Evolutionary conservation across 139 green algal genomes (phyloP), one percentile per base, ranked within the genome.

Genomic region (Desmodesmus armatus): DNA sequence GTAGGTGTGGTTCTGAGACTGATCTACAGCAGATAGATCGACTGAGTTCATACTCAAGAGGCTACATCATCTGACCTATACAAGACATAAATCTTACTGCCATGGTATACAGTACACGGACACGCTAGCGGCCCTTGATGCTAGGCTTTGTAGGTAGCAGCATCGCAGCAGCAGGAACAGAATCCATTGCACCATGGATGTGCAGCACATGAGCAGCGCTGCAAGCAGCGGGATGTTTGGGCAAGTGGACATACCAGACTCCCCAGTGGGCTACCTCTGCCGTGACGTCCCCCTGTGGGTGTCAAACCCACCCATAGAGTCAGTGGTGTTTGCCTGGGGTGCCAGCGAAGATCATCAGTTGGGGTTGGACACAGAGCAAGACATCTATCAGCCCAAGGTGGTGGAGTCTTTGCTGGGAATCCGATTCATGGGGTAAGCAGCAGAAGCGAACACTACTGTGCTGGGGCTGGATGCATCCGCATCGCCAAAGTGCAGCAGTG

Each of bases 301-400:
- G 37, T 35, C 31, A 9, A 78, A 82, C 15, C 96, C 96, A 0
- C 96, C 95, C 1, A 92, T 97, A 2, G 94, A 98, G 75, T 88
- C 94, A 13, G 95, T 98, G 0, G 91, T 97, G 31, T 98, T 98
- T 87, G 94, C 86, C 7, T 98, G 92, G 91, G 96, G 96, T 39
- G 93, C 94, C 6, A 87, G 87, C 70, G 96, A 98, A 78, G 96
- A 98, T 75, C 91, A 92, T 0, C 95, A 98, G 89, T 89, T 98
- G 80, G 93, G 92, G 2, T 43, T 82, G 27, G 82, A 87, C 29
- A 67, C 55, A 11, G 44, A 6, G 7, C 66, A 87, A 29, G 74
- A 91, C 78, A 80, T 94, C 19, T 7, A 89, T 11, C 47, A 39
- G 0, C 93, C 93, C 37, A 94, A 95, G 73, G 95, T 98, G 75